phyloP scores from a whole-genome alignment of 345 rosid genomes.

The Crucihimalaya himalaica region DNA sequence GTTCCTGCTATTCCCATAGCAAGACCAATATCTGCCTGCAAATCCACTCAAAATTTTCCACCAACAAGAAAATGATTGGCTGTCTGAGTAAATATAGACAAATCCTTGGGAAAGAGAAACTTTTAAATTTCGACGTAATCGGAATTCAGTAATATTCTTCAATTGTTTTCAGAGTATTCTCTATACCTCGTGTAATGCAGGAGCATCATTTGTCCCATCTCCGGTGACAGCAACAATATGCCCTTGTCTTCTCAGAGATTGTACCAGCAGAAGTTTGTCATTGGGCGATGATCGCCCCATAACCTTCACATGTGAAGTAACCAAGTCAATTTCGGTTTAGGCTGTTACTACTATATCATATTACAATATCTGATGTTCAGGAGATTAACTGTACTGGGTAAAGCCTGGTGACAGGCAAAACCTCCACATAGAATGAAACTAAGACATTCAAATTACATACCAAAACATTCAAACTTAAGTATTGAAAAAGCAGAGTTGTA shows the following conservation, averaged over 20 bases:
- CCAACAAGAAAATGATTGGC: not conserved
- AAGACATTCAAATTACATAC: conserved; percentile 9
- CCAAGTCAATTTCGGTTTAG: conserved; percentile 15
- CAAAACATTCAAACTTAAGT: not conserved
- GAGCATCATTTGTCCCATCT: conserved; percentile 95
- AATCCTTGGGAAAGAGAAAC: not conserved
- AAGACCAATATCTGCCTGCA: conserved; percentile 97
- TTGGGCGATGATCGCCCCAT: conserved; percentile 93
- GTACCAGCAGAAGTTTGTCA: conserved; percentile 86
- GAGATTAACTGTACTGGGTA: not conserved
- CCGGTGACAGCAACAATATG: conserved; percentile 93
- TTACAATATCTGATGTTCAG: conserved; percentile 7
- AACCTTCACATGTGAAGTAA: conserved; percentile 50
- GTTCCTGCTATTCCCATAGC: conserved; percentile 99
- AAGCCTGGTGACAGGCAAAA: conserved; percentile 4
- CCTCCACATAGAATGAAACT: not conserved
- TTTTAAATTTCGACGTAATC: not conserved
- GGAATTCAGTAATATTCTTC: not conserved
- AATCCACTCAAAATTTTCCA: conserved; percentile 17
- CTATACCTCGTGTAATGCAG: conserved; percentile 84
- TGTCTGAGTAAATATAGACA: not conserved
- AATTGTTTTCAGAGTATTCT: not conserved
- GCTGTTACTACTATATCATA: conserved; percentile 9
- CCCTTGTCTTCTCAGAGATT: conserved; percentile 69
- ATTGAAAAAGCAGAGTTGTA: not conserved